Percentiles rank a stretch among this genome's conserved stretches.
Conservation (phyloP, 2,329 filamentous ascomycete genomes). For the Epichloe baconii region DNA sequence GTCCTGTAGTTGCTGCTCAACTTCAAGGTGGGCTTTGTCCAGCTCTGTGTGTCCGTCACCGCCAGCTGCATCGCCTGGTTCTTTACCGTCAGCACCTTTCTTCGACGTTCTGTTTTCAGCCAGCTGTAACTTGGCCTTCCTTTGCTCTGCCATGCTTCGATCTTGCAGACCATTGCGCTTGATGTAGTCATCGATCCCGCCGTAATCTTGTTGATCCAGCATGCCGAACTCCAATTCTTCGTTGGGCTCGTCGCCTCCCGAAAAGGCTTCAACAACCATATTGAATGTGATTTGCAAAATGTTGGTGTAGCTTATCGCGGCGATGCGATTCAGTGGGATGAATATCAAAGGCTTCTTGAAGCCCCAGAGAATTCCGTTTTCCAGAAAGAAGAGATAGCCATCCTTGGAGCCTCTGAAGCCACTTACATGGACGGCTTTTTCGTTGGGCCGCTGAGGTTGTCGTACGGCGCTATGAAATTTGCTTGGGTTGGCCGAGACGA, state of each 20-base stretch:
- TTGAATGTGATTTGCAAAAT: conserved; percentile 59
- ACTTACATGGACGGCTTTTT: conserved; percentile 52
- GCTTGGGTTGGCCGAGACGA: conserved; percentile 39
- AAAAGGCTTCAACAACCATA: conserved; percentile 48
- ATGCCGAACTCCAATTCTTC: conserved; percentile 56
- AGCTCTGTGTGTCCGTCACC: conserved; percentile 30
- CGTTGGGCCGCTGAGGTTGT: conserved; percentile 45
- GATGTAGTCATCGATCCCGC: conserved; percentile 51
- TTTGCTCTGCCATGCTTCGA: conserved; percentile 53
- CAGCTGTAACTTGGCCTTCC: conserved; percentile 50
- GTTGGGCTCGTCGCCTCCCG: conserved; percentile 30
- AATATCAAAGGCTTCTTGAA: conserved; percentile 59
- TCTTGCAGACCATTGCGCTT: conserved; percentile 49
- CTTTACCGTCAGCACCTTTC: conserved; percentile 28
- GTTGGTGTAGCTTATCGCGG: conserved; percentile 52
- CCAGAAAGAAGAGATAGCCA: conserved; percentile 53
- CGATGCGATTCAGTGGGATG: conserved; percentile 46
- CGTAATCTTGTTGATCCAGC: conserved; percentile 57
- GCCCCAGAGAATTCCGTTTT: conserved; percentile 54
- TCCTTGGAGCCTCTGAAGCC: conserved; percentile 57
- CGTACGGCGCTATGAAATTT: conserved; percentile 44
- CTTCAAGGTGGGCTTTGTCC: conserved; percentile 35
- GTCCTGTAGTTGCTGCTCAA: conserved; percentile 41
- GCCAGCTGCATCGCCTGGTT: conserved; percentile 20
- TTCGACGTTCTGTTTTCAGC: conserved; percentile 43